Base-by-base conservation (phyloP, 2,329 filamentous ascomycete genomes). In the Chaetomiaceae sp. region DNA sequence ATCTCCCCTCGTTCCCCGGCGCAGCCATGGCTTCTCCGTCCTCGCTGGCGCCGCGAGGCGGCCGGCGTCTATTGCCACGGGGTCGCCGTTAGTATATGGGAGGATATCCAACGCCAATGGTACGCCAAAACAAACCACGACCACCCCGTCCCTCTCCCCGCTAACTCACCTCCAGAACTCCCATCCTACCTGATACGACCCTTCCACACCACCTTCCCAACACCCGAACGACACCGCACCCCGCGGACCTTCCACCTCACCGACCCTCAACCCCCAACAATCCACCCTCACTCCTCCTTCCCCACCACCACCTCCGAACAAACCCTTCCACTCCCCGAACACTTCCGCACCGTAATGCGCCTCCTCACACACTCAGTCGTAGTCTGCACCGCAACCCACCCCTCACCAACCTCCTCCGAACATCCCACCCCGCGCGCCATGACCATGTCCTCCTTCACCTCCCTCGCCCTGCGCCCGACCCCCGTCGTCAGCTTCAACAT, bases 401-500 rank as follows among this genome's bases (percentile, higher is more conserved):
- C 66, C 33, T 14, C 57, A 25, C 12, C 50, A 15, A 17, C 48
- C 25, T 15, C 47, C 22, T 9, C 23, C 15, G 12, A 11, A 6
- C 40, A 57, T 20, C 66, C 55, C 50, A 62, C 37, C 64, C 74
- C 65, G 6, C 72, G 75, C 29, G 80, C 75, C 44, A 80, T 83
- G 74, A 83, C 81, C 29, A 79, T 82, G 71, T 83, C 81, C 6
- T 82, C 79, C 2, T 76, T 84, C 57, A 80, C 80, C 2, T 81
- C 79, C 0, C 67, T 84, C 23, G 74, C 77, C 15, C 70, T 83
- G 17, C 59, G 64, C n/a, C 79, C 80, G 0, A 71, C 67, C 23
- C 79, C 80, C 1, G 68, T 79, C 11, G 67, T 84, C 6, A 76
- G 75, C 0, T 83, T 84, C 71, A 83, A 83, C 67, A 72, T 83